These are phyloP conservation scores for Ceratocystis eucalypticola DNA, from an alignment of 2,329 filamentous ascomycete genomes.

Conservation along the genomic window DNA sequence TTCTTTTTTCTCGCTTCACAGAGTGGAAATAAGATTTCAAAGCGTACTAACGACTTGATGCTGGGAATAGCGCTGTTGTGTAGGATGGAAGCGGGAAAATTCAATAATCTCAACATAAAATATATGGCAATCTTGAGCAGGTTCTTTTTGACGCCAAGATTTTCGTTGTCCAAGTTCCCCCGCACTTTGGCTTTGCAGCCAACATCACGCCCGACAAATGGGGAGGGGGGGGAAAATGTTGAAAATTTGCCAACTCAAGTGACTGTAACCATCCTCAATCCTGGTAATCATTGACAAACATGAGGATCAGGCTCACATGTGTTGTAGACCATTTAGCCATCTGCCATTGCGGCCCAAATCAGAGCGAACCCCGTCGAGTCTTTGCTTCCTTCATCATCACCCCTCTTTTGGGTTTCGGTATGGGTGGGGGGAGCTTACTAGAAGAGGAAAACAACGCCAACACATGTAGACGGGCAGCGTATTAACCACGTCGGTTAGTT, in stretches of 20 bases:
- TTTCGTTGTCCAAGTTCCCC: background rate
- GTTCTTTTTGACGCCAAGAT: background rate
- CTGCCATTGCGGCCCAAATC: conserved; percentile 6
- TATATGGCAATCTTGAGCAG: background rate
- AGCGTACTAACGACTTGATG: background rate
- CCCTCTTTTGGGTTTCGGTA: conserved; percentile 9
- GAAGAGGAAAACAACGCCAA: background rate
- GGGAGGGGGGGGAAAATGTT: background rate
- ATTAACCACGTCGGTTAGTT: background rate
- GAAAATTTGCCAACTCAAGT: background rate
- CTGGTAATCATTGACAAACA: background rate
- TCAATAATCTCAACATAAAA: background rate
- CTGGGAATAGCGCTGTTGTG: background rate
- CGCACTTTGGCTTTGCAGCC: background rate
- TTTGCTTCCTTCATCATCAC: background rate
- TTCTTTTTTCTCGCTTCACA: background rate
- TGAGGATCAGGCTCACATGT: background rate
- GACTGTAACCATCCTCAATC: background rate
- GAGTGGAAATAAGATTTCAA: no score
- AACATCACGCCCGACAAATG: background rate
- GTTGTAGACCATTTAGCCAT: background rate
- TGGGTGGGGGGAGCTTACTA: background rate
- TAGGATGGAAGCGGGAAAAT: background rate
- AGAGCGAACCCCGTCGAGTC: background rate
- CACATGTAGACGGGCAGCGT: background rate